A percentile compares a stretch with the other conserved stretches of the same genome.
phyloP scores from a whole-genome alignment of 2,329 filamentous ascomycete genomes.

The Karstenula rhodostoma region DNA sequence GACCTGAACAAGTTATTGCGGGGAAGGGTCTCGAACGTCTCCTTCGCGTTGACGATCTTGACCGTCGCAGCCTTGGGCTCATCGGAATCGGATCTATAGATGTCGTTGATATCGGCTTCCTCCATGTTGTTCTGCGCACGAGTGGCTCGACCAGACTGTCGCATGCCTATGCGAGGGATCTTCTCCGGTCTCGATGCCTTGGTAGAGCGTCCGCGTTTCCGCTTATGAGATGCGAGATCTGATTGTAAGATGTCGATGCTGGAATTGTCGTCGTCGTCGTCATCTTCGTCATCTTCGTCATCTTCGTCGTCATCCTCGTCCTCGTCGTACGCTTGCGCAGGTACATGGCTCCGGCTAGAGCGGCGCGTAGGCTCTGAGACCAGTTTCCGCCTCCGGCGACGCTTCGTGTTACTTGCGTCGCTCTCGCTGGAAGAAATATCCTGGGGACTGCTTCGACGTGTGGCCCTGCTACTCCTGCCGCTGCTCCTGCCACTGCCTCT shows the following conservation, averaged over 20 bases:
- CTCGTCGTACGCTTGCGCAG: constrained; percentile 24
- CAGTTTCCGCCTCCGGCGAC: constrained; percentile 29
- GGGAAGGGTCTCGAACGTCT: constrained; percentile 73
- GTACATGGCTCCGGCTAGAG: constrained; percentile 32
- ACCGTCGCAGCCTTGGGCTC: constrained; percentile 51
- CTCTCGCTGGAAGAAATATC: constrained; percentile 34
- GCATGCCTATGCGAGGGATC: constrained; percentile 36
- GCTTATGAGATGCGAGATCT: constrained; percentile 52
- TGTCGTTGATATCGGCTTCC: constrained; percentile 68
- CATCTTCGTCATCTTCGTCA: constrained; percentile 36
- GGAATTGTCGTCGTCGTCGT: constrained; percentile 37
- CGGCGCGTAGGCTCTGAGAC: constrained; percentile 36
- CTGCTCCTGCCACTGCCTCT: constrained; percentile 18
- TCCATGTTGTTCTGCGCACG: constrained; percentile 58
- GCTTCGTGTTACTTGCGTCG: constrained; percentile 23
- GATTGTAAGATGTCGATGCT: constrained; percentile 50
- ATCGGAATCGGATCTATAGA: constrained; percentile 56
- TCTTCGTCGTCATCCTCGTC: constrained; percentile 41
- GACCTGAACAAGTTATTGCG: constrained; percentile 71
- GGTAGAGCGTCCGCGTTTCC: constrained; percentile 40
- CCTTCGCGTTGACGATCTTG: constrained; percentile 69
- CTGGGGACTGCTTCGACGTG: constrained; percentile 21
- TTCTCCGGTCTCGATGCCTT: constrained; percentile 26
- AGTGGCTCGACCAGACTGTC: constrained; percentile 57
- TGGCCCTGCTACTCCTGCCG: constrained; percentile 20